Base-by-base conservation (phyloP, 176 grass and related monocot species). In the Hyparrhenia diplandra region DNA sequence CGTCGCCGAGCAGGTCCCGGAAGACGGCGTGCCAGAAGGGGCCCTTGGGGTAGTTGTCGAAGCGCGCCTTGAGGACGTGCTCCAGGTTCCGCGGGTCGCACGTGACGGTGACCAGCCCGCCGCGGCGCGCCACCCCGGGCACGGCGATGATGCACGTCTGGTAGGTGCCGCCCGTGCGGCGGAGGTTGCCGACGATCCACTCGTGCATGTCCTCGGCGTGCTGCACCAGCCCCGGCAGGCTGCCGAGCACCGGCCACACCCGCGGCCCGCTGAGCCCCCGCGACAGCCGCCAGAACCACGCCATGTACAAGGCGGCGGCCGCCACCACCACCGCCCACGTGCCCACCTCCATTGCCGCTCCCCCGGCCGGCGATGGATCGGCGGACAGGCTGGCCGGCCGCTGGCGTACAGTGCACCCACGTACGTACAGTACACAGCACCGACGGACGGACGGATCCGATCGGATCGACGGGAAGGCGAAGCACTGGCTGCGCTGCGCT, bases 31-130 rank as follows among this genome's bases (percentile, higher is more conserved):
- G 95, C 90, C 92, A 97, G 74, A 93, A 94, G 57, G 94, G 94
- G 9, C 95, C 95, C 92, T 97, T 94, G 66, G 95, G 95, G 77
- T 97, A 97, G 89, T 97, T 97, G 83, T 97, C 90, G 81, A 97
- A 97, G 39, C 89, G 92, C 1, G 89, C 17, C 89, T 92, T 97
- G 80, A 97, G 91, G 77, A 97, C 85, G 83, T 97, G 89, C 83
- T 97, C 94, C 58, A 94, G 85, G 88, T 97, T 97, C n/a, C 90
- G 90, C 20, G 94, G 94, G 29, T 94, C 94, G 80, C 89, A 94
- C 2, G 94, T 97, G 27, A 97, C 94, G 20, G 94, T 97, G 11
- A 97, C 89, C 20, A 97, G 80, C 10, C 94, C 94, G 45, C 89
- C 89, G 32, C 94, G 88, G 17, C 87, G 87, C 51, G 94, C 94